Evolutionary conservation across 495 filamentous ascomycete genomes (phyloP).

Genomic region (Cryomyces minteri): DNA sequence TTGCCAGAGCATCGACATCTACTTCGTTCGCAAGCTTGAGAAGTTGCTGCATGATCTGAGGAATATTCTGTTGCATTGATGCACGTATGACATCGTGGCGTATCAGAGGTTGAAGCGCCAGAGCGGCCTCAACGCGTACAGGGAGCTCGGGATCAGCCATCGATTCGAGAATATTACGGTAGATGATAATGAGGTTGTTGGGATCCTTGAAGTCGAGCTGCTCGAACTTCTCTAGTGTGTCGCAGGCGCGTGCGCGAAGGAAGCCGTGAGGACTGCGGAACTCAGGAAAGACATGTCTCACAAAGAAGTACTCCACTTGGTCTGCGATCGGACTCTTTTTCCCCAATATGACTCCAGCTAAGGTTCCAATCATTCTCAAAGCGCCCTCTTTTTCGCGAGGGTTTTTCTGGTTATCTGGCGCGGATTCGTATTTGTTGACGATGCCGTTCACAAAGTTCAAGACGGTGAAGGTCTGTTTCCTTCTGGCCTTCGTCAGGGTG

Average conservation of each 20-base stretch:
- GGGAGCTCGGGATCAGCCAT: conserved; percentile 87
- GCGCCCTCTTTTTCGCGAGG: conserved; percentile 93
- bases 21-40: conserved; percentile 92
- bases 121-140: conserved; percentile 83
- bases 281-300: conserved; percentile 94
- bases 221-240: conserved; percentile 95
- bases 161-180: conserved; percentile 89
- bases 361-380: conserved; percentile 88
- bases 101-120: conserved; percentile 88
- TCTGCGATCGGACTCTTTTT: conserved; percentile 97
- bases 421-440: conserved; percentile 75
- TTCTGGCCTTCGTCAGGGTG: conserved; percentile 79
- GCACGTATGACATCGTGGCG: conserved; percentile 83
- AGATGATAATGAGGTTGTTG: conserved; percentile 85
- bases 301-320: conserved; percentile 98
- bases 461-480: conserved; percentile 89
- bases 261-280: conserved; percentile 88
- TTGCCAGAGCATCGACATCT: conserved; percentile 85
- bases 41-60: conserved; percentile 98
- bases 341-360: conserved; percentile 81
- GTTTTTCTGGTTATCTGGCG: conserved; percentile 71
- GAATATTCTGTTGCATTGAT: conserved; percentile 93
- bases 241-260: conserved; percentile 85
- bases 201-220: conserved; percentile 88
- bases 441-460: conserved; percentile 84